Evolutionary conservation across 176 grass and related monocot species (phyloP), one percentile per base, ranked within the genome.

Genomic region (Olyra latifolia): DNA sequence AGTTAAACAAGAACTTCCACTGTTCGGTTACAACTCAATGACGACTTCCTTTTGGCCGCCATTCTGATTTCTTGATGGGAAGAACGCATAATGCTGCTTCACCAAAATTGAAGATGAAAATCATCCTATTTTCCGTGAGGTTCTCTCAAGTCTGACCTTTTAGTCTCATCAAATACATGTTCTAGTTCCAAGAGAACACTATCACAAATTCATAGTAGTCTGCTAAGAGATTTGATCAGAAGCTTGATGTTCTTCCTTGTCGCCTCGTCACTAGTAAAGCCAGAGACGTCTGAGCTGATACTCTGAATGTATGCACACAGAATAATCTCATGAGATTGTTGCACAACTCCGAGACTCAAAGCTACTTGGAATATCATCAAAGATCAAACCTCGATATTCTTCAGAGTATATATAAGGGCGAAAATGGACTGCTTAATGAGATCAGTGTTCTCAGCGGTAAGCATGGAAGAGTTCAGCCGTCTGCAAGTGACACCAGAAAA

Each of bases 281-380:
- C 66, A 47, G 79, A 91, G 47, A 88, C 66, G 9, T 86, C 74
- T 19, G 91, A 82, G 78, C 74, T 90, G 25, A 93, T 86, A 77
- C 70, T 91, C 82, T 91, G 66, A 13, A 85, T 53, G 58, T 65
- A 60, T 32, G 69, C 15, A 71, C 44, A 62, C 27, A 29, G 15
- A 50, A 50, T 50, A 49, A 44, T 75, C 7, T 39, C n/a, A 9
- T 7, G 13, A 32, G 8, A 24, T 47, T 20, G 25, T 20, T 53
- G 57, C 61, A 39, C 43, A 14, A 68, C 38, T 64, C 38, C 46
- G 16, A 57, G 32, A 70, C 58, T 42, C 0, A 71, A 74, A 65
- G 57, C 10, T 66, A 46, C 8, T 1, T 20, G 9, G 41, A 48
- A 50, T 42, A 62, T 53, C 45, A 50, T 70, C 27, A 67, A 49